Conservation (phyloP, 1,284 basidiomycete genomes). For the Wallemia mellicola region DNA sequence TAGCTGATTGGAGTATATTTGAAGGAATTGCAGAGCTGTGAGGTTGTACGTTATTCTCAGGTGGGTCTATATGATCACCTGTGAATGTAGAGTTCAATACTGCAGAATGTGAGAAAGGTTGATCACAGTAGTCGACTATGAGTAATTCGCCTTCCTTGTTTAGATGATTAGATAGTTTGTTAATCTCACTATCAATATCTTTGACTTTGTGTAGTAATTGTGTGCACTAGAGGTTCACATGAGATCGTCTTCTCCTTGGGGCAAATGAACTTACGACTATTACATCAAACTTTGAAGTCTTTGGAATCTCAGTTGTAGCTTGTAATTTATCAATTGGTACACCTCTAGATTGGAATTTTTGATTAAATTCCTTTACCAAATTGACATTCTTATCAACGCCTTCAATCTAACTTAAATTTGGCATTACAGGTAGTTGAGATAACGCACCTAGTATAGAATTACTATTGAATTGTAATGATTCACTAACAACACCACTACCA, state of each 20-base stretch:
- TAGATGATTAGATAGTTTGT: constrained; percentile 24
- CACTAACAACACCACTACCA: constrained; percentile 22
- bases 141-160: constrained; percentile 27
- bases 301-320: constrained; percentile 21
- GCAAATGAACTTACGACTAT: constrained; percentile 20
- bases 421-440: too few species aligned
- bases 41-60: constrained; percentile 20
- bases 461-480: background rate
- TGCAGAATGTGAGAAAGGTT: constrained; percentile 4
- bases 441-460: background rate
- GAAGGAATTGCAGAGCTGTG: constrained; percentile 25
- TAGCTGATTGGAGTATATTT: constrained; percentile 20
- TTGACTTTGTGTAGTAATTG: constrained; percentile 36
- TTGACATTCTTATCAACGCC: constrained; percentile 37
- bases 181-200: constrained; percentile 23
- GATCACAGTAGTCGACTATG: constrained; percentile 24
- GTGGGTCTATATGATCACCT: constrained; percentile 9
- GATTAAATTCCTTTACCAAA: constrained; percentile 33
- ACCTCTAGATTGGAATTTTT: constrained; percentile 25
- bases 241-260: background rate
- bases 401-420: too few species aligned
- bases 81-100: constrained; percentile 5
- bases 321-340: constrained; percentile 25
- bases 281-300: constrained; percentile 28
- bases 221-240: constrained; percentile 22